Evolutionary conservation across 164 flowering plant species (phyloP).

Genomic region (Protea cynaroides): DNA sequence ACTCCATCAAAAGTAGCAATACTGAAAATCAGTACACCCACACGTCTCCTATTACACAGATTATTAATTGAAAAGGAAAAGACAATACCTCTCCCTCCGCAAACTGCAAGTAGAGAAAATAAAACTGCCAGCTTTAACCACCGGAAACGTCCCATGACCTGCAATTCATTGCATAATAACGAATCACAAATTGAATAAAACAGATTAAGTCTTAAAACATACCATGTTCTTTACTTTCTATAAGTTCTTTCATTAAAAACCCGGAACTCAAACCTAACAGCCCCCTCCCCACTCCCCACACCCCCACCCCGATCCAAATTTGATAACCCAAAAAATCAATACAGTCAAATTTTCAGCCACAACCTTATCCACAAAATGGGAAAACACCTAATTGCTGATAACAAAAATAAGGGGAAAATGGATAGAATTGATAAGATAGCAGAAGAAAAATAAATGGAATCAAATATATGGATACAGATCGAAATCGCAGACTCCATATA

Average conservation of each 20-base stretch:
- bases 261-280: too few species aligned
- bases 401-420: too few species aligned
- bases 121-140: conserved; percentile 34
- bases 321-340: not conserved
- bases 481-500: too few species aligned
- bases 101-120: conserved; percentile 23
- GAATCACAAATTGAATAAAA: too few species aligned
- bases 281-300: not conserved
- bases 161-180: not conserved
- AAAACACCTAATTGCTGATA: too few species aligned
- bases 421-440: too few species aligned
- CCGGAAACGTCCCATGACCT: conserved; percentile 34
- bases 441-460: too few species aligned
- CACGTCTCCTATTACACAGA: not conserved
- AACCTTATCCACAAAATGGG: not conserved
- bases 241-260: not conserved
- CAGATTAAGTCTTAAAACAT: not conserved
- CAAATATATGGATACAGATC: too few species aligned
- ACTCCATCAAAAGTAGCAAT: too few species aligned
- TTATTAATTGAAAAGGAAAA: not conserved
- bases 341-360: not conserved
- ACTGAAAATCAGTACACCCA: not conserved
- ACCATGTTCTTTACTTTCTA: not conserved
- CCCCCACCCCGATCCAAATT: not conserved
- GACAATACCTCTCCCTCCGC: conserved; percentile 41